Percentiles rank a stretch among this genome's conserved stretches.
These are phyloP conservation scores for Stemphylium beticola DNA, from an alignment of 2,329 filamentous ascomycete genomes.

Conservation along the genomic window DNA sequence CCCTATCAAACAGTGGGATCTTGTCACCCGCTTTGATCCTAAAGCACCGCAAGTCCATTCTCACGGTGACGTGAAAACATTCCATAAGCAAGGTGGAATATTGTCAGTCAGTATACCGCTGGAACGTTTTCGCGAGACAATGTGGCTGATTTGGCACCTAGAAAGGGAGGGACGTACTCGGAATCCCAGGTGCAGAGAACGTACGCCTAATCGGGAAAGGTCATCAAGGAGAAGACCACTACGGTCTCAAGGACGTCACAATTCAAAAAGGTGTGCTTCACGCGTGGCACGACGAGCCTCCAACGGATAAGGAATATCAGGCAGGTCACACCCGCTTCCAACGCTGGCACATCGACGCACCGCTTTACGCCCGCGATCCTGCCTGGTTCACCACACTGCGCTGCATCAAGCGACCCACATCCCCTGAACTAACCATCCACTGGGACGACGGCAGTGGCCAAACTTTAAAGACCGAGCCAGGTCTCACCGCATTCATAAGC, in stretches of 20 bases:
- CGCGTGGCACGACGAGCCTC: slow-evolving; percentile 48
- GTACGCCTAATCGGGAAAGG: slow-evolving; percentile 56
- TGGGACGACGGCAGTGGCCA: slow-evolving; percentile 54
- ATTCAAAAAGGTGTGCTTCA: slow-evolving; percentile 40
- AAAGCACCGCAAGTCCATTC: slow-evolving; percentile 51
- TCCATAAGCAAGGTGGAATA: slow-evolving; percentile 51
- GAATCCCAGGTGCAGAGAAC: slow-evolving; percentile 53
- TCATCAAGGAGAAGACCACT: slow-evolving; percentile 54
- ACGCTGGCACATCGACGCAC: slow-evolving; percentile 58
- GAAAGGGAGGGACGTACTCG: slow-evolving; percentile 1
- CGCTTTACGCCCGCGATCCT: slow-evolving; percentile 52
- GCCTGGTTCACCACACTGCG: slow-evolving; percentile 54
- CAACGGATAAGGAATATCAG: slow-evolving; percentile 56
- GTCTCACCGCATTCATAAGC: slow-evolving; percentile 55
- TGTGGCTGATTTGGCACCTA: rapidly evolving
- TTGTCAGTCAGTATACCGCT: slow-evolving; percentile 46
- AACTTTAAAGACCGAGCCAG: slow-evolving; percentile 53
- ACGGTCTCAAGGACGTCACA: slow-evolving; percentile 50
- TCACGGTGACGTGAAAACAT: slow-evolving; percentile 52
- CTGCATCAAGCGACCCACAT: slow-evolving; percentile 48
- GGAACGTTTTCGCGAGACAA: neutral
- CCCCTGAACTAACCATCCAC: slow-evolving; percentile 47
- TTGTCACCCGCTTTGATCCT: slow-evolving; percentile 53
- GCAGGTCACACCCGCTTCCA: slow-evolving; percentile 55
- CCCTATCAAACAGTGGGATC: slow-evolving; percentile 55